Conservation (phyloP, 148 eudicot species). For the Amaranthus palmeri region DNA sequence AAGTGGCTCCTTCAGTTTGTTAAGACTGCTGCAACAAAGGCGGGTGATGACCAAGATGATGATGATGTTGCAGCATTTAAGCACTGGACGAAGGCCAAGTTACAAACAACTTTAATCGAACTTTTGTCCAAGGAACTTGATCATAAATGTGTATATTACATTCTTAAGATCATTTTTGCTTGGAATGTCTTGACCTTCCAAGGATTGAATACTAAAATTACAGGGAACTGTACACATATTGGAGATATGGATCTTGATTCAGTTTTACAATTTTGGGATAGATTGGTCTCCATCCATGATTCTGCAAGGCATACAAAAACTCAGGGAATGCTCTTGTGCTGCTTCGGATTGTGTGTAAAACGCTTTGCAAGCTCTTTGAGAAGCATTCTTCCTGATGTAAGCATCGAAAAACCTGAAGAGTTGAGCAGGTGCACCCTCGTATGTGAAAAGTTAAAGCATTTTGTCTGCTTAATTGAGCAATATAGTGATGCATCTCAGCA, state of each 20-base stretch:
- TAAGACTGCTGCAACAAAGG: constrained; percentile 34
- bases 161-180: constrained; percentile 64
- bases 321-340: constrained; percentile 58
- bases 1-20: constrained; percentile 80
- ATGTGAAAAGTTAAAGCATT: constrained; percentile 48
- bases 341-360: constrained; percentile 53
- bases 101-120: constrained; percentile 51
- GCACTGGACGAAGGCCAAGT: constrained; percentile 48
- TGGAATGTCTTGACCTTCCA: constrained; percentile 64
- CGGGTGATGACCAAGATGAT: constrained; percentile 23
- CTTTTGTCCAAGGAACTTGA: constrained; percentile 61
- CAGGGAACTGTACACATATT: constrained; percentile 29
- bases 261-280: constrained; percentile 61
- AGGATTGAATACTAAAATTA: constrained; percentile 20
- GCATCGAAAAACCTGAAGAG: constrained; percentile 24
- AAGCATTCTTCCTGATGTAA: constrained; percentile 28
- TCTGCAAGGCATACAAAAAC: constrained; percentile 64
- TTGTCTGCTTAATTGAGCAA: constrained; percentile 45
- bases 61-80: constrained; percentile 25
- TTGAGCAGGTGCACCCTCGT: constrained; percentile 30
- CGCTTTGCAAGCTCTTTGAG: constrained; percentile 39
- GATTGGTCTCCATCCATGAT: constrained; percentile 54
- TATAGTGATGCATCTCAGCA: constrained; percentile 75
- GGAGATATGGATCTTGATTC: constrained; percentile 58
- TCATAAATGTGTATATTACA: constrained; percentile 66